Base-by-base conservation (phyloP, 768 basidiomycete genomes). In the Naganishia vaughanmartiniae region DNA sequence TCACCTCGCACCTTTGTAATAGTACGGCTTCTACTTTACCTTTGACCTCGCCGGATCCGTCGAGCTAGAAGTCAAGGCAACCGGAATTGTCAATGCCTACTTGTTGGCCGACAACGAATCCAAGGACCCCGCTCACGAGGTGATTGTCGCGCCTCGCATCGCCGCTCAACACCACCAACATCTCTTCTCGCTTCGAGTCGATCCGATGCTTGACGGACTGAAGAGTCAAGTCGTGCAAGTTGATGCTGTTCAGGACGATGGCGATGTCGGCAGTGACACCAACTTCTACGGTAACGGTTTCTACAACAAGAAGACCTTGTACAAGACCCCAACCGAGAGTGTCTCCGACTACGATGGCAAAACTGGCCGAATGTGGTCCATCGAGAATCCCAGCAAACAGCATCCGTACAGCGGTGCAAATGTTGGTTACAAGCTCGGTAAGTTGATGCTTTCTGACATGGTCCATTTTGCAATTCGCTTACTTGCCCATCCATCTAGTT, bases 271-370 rank as follows among this genome's bases (percentile, higher is more conserved):
- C 3, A 90, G 90, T 1, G 83, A 83, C 30, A 85, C 84, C 74
- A 96, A 96, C 84, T 90, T 87, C 79, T 89, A 88, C 19, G 93
- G 93, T 0, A 96, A 95, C 79, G 92, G 85, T 0, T 96, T 95
- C 83, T 80, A 84, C 73, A 83, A 87, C 46, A 81, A 84, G 74
- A 89, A 90, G 73, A 88, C 84, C 0, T 81, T 78, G 33, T 78
- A 93, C 79, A 81, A 84, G 69, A 83, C 75, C 31, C 82, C 84
- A 54, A 84, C 82, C 21, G 89, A 89, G 73, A 85, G 87, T 36
- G 88, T 85, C 7, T 86, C 91, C 9, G 84, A 87, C 54, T 90
- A 87, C 75, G 87, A 90, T 79, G 86, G 85, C 72, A 77, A 76
- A 19, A 86, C 84, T 74, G 90, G 92, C 73, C 87, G 93, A 34